Base-by-base conservation (phyloP, 225 moss, liverwort and hornwort genomes). In the Antitrichia curtipendula region DNA sequence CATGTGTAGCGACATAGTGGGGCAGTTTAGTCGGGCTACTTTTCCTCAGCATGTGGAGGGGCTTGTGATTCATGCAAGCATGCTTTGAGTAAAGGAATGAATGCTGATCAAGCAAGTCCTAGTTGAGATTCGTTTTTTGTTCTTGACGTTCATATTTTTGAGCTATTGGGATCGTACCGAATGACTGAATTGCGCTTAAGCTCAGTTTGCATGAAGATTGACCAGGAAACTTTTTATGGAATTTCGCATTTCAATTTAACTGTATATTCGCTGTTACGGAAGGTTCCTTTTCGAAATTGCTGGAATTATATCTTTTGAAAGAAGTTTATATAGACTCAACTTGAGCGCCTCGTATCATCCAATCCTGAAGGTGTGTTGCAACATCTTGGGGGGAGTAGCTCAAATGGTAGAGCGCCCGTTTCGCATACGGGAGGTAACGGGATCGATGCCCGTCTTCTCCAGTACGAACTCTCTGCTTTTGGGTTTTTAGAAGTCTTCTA, bases 331-430 rank as follows among this genome's bases (percentile, higher is more conserved):
- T 60, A 43, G 2, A 0, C 2, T 23, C 0, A 7, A 8, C 2
- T 2, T 7, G 31, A 20, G 4, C 2, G 1, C 0, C 0, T 10
- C 0, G 4, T 2, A 0, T 6, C 24, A 65, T 19, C 32, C 6
- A 25, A 36, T 43, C 13, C 27, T 41, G 3, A 9, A 29, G 73
- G 59, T 87, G 87, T 52, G 73, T 62, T 1, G 4, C 0, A 87
- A 0, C 73, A 78, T 29, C 40, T 29, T 0, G 6, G 88, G 88
- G 90, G 91, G 91, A 68, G 89, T 89, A 91, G 91, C 86, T 91
- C 91, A 91, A 86, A 88, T 91, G 91, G 86, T 89, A 91, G 91
- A 89, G 91, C 88, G 86, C 88, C 73, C 73, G 87, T 72, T 87
- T 87, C 87, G 87, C 87, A 81, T 87, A 71, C 81, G 87, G 72